These are phyloP conservation scores for Theobroma cacao DNA, from an alignment of 345 rosid genomes.

Conservation along the genomic window DNA sequence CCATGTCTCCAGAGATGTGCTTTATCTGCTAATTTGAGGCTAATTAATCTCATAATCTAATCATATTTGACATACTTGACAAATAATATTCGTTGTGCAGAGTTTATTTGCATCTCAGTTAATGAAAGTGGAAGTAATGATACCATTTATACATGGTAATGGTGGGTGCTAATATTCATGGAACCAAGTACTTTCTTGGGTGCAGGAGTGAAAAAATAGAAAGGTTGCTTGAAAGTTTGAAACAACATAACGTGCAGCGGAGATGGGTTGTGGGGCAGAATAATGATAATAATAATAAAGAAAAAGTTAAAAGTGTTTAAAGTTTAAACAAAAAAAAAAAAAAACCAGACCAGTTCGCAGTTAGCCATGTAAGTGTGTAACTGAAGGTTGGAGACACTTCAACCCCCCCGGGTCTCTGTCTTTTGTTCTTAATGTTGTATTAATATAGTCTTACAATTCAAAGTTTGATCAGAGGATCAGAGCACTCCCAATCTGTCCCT, in stretches of 20 bases:
- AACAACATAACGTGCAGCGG: not conserved
- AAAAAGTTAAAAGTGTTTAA: too few species aligned
- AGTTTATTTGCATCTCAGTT: too few species aligned
- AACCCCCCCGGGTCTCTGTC: not conserved
- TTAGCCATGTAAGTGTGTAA: not conserved
- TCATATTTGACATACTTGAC: not conserved
- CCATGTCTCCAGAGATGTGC: too few species aligned
- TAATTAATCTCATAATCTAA: too few species aligned
- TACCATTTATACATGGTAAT: not conserved
- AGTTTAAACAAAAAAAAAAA: too few species aligned
- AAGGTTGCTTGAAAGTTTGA: not conserved
- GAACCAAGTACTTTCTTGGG: not conserved
- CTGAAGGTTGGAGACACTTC: not conserved
- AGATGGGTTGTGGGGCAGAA: constrained; percentile 2
- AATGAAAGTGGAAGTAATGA: not conserved
- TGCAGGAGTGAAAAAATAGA: not conserved
- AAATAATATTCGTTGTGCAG: not conserved
- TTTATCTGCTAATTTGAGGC: too few species aligned
- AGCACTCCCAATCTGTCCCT: constrained; percentile 14
- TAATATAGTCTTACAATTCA: not conserved
- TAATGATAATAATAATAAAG: not conserved
- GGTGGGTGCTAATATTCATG: not conserved
- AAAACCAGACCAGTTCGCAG: not conserved
- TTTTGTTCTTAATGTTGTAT: not conserved
- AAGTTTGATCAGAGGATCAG: constrained; percentile 18